Evolutionary conservation across 2,329 filamentous ascomycete species (phyloP).

Genomic region (Huntiella bhutanensis): DNA sequence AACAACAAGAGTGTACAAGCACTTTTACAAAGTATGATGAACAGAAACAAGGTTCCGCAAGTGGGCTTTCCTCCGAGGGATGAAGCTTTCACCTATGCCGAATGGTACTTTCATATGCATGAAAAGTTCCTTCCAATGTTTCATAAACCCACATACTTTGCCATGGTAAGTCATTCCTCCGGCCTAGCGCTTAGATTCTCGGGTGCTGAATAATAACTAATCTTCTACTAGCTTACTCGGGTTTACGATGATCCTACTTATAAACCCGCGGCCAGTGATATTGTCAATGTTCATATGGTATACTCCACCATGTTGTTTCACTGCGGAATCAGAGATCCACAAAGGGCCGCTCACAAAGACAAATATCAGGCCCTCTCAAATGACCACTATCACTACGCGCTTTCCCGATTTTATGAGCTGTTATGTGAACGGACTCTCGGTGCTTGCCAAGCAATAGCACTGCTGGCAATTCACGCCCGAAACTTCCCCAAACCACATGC

Average conservation of each 20-base stretch:
- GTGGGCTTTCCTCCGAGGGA: conserved; percentile 43
- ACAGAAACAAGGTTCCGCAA: conserved; percentile 35
- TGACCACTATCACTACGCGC: conserved; percentile 57
- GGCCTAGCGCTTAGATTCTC: not conserved
- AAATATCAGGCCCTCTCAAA: conserved; percentile 48
- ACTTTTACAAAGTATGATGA: conserved; percentile 46
- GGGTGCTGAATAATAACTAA: not conserved
- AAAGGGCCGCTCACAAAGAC: conserved; percentile 32
- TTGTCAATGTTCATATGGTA: conserved; percentile 58
- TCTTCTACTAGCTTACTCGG: conserved; percentile 29
- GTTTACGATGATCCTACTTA: conserved; percentile 54
- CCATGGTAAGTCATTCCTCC: conserved; percentile 30
- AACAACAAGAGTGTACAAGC: conserved; percentile 58
- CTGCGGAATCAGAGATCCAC: conserved; percentile 49
- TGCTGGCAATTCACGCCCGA: conserved; percentile 55
- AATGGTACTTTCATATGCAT: conserved; percentile 58
- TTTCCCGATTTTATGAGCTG: conserved; percentile 50
- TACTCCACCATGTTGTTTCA: conserved; percentile 64
- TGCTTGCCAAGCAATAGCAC: conserved; percentile 52
- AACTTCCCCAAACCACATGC: conserved; percentile 64
- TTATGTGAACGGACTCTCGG: conserved; percentile 40
- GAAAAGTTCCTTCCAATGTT: conserved; percentile 56
- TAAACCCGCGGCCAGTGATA: conserved; percentile 42
- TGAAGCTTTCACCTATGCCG: conserved; percentile 48
- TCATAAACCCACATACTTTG: conserved; percentile 57